Evolutionary conservation across 768 basidiomycete genomes (phyloP), one percentile per base, ranked within the genome.

Genomic region (Suillus subalutaceus): DNA sequence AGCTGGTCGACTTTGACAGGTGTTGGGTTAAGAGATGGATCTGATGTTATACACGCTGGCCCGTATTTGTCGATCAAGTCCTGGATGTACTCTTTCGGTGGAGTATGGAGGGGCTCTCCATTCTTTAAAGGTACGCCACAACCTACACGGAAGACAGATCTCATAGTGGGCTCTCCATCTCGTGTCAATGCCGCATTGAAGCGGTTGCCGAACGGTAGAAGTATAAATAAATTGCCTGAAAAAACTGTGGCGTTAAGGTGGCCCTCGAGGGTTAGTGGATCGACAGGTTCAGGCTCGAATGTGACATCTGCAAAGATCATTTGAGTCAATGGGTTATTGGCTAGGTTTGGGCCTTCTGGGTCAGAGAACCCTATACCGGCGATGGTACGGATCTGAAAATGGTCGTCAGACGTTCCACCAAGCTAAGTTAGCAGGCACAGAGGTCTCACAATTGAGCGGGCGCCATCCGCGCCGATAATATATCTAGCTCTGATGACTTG

Each of bases 281-380:
- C 48, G 8, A 57, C 56, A 57, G 35, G 82, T 57, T 52, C 70
- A 67, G 55, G 77, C 70, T 73, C 63, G 69, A 86, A 78, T 0
- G 72, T 77, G 58, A 86, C 77, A 68, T 86, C 86, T 3, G 82
- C 86, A 65, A 84, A 71, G 38, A 82, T 71, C 74, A 85, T 77
- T 53, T 83, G 82, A 1, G 74, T 65, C 12, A 82, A 67, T 30
- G 72, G 63, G 18, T 30, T 1, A 1, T 68, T 58, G 13, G 74
- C 72, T 35, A 70, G 68, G 7, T 63, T 26, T 3, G 69, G 65
- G 37, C 75, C 74, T 40, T 79, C 72, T 4, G 85, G 85, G 67
- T 87, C 83, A 1, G 70, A 68, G 72, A 85, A 86, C n/a, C 73
- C 72, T 53, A 86, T 79, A 0, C 80, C 80, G 1, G 78, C 72